Percentiles rank a stretch among this genome's conserved stretches.
Evolutionary conservation across 176 grass and related monocot species (phyloP).

Genomic region (Carex littledalei): DNA sequence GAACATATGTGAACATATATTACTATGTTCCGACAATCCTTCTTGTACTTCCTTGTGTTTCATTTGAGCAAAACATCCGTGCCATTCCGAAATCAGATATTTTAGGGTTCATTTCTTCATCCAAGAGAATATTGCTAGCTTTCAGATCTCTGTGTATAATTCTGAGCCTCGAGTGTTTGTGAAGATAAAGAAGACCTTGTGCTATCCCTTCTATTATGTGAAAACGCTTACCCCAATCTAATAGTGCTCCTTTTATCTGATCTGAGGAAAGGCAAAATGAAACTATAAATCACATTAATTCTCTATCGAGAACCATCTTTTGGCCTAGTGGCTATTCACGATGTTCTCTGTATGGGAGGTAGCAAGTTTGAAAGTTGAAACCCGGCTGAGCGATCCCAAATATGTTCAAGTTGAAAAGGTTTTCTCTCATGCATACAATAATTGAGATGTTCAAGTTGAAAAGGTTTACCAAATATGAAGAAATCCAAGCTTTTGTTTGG

Average conservation of each 20-base stretch:
- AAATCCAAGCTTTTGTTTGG: conserved; percentile 12
- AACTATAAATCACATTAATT: not conserved
- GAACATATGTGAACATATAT: not conserved
- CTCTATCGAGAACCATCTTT: too few species aligned
- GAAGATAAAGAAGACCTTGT: conserved; percentile 38
- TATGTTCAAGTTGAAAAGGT: too few species aligned
- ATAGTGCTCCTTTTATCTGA: not conserved
- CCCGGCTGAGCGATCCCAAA: too few species aligned
- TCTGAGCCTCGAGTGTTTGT: conserved; percentile 17
- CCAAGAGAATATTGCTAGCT: conserved; percentile 23
- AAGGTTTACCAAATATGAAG: conserved; percentile 19
- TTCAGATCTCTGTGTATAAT: conserved; percentile 26
- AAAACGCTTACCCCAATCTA: conserved; percentile 22
- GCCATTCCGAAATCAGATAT: conserved; percentile 28
- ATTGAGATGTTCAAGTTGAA: not conserved
- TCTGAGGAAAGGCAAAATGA: not conserved
- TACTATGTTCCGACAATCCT: conserved; percentile 24
- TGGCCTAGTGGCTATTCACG: too few species aligned
- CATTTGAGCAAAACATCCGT: conserved; percentile 1
- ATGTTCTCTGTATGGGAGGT: too few species aligned
- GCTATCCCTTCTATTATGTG: conserved; percentile 32
- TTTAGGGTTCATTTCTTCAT: conserved; percentile 24
- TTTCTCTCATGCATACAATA: not conserved
- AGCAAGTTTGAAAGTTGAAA: too few species aligned
- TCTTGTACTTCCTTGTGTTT: conserved; percentile 4